Percentiles rank a stretch among this genome's conserved stretches.
Conservation (phyloP, 441 rosid species). For the Cnidoscolus chayamansa region DNA sequence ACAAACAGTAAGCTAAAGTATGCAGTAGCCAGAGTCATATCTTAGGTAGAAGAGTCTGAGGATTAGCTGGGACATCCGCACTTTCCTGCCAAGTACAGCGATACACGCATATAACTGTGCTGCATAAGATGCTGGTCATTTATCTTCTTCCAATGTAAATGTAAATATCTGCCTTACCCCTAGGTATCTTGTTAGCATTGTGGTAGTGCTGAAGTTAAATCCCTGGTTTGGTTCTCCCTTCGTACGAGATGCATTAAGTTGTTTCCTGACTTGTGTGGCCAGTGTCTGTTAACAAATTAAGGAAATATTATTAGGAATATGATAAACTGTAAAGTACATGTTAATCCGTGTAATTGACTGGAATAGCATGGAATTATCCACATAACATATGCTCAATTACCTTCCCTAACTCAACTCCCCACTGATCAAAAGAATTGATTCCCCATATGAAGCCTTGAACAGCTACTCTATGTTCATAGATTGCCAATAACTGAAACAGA, state of each 20-base stretch:
- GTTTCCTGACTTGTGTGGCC: conserved; percentile 88
- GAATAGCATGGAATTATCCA: neutral
- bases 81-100: conserved; percentile 45
- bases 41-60: conserved; percentile 45
- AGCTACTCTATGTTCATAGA: conserved; percentile 91
- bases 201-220: conserved; percentile 77
- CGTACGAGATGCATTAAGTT: conserved; percentile 72
- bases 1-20: neutral
- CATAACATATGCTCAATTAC: conserved; percentile 28
- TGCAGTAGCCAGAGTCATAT: conserved; percentile 26
- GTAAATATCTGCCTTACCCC: conserved; percentile 44
- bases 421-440: conserved; percentile 93
- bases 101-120: neutral
- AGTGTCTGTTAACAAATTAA: conserved; percentile 43
- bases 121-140: neutral
- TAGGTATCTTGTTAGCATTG: conserved; percentile 64
- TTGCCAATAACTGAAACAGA: conserved; percentile 68
- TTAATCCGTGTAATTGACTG: neutral
- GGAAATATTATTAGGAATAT: neutral
- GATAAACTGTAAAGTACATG: neutral
- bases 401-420: conserved; percentile 99
- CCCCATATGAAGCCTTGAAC: conserved; percentile 96
- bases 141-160: conserved; percentile 7
- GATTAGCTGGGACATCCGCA: conserved; percentile 51
- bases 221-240: conserved; percentile 63